Evolutionary conservation across 2,329 filamentous ascomycete genomes (phyloP).

Genomic region (Ophiostoma ulmi): DNA sequence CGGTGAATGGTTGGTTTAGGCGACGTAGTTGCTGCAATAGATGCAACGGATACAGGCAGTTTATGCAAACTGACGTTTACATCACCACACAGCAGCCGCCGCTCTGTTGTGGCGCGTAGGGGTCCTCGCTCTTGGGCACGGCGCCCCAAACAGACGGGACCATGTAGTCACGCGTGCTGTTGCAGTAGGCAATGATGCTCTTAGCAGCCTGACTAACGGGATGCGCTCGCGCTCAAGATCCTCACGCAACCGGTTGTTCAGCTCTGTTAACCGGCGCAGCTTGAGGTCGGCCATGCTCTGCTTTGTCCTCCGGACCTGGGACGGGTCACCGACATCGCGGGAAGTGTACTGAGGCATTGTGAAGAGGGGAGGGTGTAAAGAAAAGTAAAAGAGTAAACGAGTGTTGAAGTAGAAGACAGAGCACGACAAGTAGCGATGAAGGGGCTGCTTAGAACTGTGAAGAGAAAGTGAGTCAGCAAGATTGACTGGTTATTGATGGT

Average conservation of each 20-base stretch:
- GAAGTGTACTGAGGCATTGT: conserved; percentile 63
- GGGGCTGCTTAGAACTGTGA: not conserved
- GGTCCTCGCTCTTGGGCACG: conserved; percentile 91
- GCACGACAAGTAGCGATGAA: not conserved
- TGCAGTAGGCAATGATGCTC: conserved; percentile 96
- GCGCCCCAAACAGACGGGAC: conserved; percentile 94
- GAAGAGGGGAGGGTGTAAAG: conserved; percentile 27
- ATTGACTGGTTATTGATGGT: not conserved
- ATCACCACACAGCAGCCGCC: conserved; percentile 93
- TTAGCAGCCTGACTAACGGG: conserved; percentile 86
- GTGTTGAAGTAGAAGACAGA: not conserved
- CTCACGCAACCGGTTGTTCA: conserved; percentile 92
- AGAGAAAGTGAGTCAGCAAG: not conserved
- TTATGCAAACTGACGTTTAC: conserved; percentile 44
- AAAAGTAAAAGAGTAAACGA: not conserved
- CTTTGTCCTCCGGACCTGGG: conserved; percentile 83
- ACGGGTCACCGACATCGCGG: conserved; percentile 61
- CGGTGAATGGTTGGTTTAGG: not conserved
- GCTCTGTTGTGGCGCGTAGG: conserved; percentile 93
- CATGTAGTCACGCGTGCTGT: conserved; percentile 98
- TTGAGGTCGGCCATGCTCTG: conserved; percentile 99
- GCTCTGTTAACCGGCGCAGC: conserved; percentile 88
- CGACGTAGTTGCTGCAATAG: not conserved
- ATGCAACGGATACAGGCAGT: not conserved
- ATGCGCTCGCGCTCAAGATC: conserved; percentile 93